Conservation (phyloP, 1,284 basidiomycete genomes). For the Cutaneotrichosporon cavernicola region DNA sequence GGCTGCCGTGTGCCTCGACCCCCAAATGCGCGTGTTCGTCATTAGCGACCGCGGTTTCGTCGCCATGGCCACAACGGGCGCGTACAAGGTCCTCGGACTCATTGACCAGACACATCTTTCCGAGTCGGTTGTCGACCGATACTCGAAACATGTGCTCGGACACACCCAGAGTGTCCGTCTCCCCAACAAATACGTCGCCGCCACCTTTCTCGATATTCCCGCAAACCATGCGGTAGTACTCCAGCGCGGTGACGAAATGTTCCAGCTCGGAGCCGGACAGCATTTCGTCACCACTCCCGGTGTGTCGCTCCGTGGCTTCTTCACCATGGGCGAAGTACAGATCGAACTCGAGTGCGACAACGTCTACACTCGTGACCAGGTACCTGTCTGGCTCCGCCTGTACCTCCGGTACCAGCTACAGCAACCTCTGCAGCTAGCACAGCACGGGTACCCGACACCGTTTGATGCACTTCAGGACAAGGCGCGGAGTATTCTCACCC, state of each 20-base stretch:
- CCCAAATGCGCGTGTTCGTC: slow-evolving; percentile 23
- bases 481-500: slow-evolving; percentile 24
- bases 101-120: slow-evolving; percentile 25
- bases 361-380: slow-evolving; percentile 25
- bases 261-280: slow-evolving; percentile 21
- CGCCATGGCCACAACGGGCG: slow-evolving; percentile 23
- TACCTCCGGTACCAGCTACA: slow-evolving; percentile 25
- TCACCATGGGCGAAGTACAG: slow-evolving; percentile 23
- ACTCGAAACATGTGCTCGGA: slow-evolving; percentile 18
- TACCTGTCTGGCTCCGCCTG: slow-evolving; percentile 24
- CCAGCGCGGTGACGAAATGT: slow-evolving; percentile 23
- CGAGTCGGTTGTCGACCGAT: slow-evolving; percentile 13
- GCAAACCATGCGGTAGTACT: slow-evolving; percentile 25
- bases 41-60: slow-evolving; percentile 23
- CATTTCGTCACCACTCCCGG: slow-evolving; percentile 19
- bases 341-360: slow-evolving; percentile 23
- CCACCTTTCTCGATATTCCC: slow-evolving; percentile 24
- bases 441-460: slow-evolving; percentile 22
- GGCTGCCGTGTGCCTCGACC: slow-evolving; percentile 24
- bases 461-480: slow-evolving; percentile 29
- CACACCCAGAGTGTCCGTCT: slow-evolving; percentile 19
- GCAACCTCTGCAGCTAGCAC: slow-evolving; percentile 18
- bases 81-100: slow-evolving; percentile 22
- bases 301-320: slow-evolving; percentile 19
- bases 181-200: slow-evolving; percentile 21